Percentiles rank a stretch among this genome's conserved stretches.
Evolutionary conservation across 2,329 filamentous ascomycete species (phyloP).

Genomic region (Colletotrichum tamarilloi): DNA sequence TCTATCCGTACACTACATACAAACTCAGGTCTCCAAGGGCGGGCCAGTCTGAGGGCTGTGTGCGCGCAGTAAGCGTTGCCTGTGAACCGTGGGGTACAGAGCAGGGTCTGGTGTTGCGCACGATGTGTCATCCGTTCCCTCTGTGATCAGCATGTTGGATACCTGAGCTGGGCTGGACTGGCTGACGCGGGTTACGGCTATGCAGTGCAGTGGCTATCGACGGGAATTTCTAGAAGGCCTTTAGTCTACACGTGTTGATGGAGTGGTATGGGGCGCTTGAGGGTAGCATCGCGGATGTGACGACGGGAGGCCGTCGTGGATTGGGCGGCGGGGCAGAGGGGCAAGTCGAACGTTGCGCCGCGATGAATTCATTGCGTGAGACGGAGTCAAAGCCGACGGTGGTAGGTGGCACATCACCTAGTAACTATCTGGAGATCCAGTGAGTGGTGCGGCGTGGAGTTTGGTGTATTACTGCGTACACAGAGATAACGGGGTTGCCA

Average conservation of each 20-base stretch:
- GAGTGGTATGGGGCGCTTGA: conserved; percentile 3
- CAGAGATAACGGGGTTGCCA: conserved; percentile 18
- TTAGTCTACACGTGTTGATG: neutral
- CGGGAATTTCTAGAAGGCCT: conserved; percentile 3
- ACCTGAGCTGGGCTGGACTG: neutral
- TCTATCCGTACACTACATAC: no score
- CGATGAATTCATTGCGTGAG: conserved; percentile 7
- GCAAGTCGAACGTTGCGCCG: neutral
- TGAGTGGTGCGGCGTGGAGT: neutral
- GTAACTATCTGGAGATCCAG: neutral
- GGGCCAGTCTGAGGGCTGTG: conserved; percentile 18
- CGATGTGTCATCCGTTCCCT: conserved; percentile 29
- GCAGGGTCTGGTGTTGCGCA: conserved; percentile 2
- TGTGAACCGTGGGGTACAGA: conserved; percentile 23
- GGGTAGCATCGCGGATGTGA: conserved; percentile 23
- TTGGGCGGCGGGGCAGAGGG: neutral
- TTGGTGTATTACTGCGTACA: neutral
- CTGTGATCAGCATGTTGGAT: neutral
- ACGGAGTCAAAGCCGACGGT: neutral
- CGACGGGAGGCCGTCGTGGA: conserved; percentile 13
- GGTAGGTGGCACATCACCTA: neutral
- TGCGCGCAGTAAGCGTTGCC: conserved; percentile 5
- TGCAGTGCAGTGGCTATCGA: conserved; percentile 3
- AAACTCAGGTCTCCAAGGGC: neutral
- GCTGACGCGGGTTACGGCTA: conserved; percentile 2